Evolutionary conservation across 139 green algal genomes (phyloP), one percentile per base, ranked within the genome.

Genomic region (Closterium sp.): DNA sequence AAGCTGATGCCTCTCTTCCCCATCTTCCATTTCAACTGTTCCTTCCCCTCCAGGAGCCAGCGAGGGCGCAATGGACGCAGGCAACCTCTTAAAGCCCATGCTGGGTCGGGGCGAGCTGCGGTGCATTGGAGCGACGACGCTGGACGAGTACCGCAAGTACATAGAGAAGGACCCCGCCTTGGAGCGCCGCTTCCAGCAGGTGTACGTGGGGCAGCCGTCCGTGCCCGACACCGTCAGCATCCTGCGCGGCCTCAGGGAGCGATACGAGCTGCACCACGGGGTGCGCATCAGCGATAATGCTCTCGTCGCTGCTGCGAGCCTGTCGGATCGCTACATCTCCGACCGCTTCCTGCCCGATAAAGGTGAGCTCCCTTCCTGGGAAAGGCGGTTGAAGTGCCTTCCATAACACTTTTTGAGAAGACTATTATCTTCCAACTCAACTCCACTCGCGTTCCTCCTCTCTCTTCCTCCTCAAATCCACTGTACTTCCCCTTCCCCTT

Each of bases 91-190:
- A 43, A 99, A 99, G 96, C 98, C 98, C 34, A 93, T 94, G 94
- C 95, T 99, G 85, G 96, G 95, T 3, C 95, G 98, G 28, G 98
- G 98, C 3, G 97, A 99, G 96, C 97, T 99, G 94, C 95, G 98
- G 83, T 99, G 97, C 96, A 99, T 99, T 55, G 98, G 98, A 34
- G 97, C 97, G 87, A 99, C 97, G 35, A 99, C 97, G 28, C 95
- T 98, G n/a, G 98, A 99, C 93, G 98, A 99, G 96, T 99, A 98
- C 95, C 94, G 98, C 64, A 97, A 99, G 95, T 97, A 99, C 96
- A 99, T 99, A 86, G 98, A 99, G 96, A 99, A 99, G 96, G 98
- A 99, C 95, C 96, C 98, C 6, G 98, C 98, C 0, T 95, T 99
- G 91, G 98, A 99, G 96, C 95, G 98, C 28, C 95, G 98, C 31